Percentiles rank a stretch among this genome's conserved stretches.
phyloP scores from a whole-genome alignment of 2,329 filamentous ascomycete genomes.

The Diplodia seriata region DNA sequence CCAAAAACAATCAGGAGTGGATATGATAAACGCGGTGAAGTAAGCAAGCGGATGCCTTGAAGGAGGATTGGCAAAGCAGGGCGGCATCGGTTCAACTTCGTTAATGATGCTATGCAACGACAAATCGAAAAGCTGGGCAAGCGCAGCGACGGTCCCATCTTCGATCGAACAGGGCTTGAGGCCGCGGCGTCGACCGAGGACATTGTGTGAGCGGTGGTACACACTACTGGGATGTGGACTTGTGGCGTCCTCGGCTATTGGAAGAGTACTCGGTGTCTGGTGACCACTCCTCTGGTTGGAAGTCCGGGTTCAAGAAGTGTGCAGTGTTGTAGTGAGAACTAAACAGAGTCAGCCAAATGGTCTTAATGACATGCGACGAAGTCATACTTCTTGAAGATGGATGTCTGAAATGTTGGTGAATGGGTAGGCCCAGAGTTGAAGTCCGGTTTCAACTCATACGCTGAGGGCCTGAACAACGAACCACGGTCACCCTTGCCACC shows the following conservation, averaged over 20 bases:
- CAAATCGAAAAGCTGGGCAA: slow-evolving; percentile 28
- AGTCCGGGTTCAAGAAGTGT: slow-evolving; percentile 60
- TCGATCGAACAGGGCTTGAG: slow-evolving; percentile 18
- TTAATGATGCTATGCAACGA: slow-evolving; percentile 29
- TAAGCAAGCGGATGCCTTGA: slow-evolving; percentile 21
- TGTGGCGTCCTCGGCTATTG: slow-evolving; percentile 47
- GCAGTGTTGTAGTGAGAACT: slow-evolving; percentile 61
- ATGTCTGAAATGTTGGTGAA: slow-evolving; percentile 54
- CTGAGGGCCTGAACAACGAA: slow-evolving; percentile 55
- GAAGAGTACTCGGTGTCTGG: slow-evolving; percentile 55
- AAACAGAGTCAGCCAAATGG: slow-evolving; percentile 35
- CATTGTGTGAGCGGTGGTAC: background rate
- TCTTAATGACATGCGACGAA: background rate
- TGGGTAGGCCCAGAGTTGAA: slow-evolving; percentile 50
- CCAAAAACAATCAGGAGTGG: slow-evolving; percentile 24
- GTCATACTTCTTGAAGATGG: slow-evolving; percentile 58
- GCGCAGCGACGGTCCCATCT: slow-evolving; percentile 19
- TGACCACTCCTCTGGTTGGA: slow-evolving; percentile 61
- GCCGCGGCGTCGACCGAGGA: slow-evolving; percentile 16
- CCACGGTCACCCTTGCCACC: slow-evolving; percentile 43
- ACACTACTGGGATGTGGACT: slow-evolving; percentile 39
- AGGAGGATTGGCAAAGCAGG: slow-evolving; percentile 16
- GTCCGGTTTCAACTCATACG: slow-evolving; percentile 54
- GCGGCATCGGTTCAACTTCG: slow-evolving; percentile 15
- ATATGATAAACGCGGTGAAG: slow-evolving; percentile 27